Percentiles rank a stretch among this genome's conserved stretches.
Conservation (phyloP, 176 grass and related monocot species). For the Stipa capillata region DNA sequence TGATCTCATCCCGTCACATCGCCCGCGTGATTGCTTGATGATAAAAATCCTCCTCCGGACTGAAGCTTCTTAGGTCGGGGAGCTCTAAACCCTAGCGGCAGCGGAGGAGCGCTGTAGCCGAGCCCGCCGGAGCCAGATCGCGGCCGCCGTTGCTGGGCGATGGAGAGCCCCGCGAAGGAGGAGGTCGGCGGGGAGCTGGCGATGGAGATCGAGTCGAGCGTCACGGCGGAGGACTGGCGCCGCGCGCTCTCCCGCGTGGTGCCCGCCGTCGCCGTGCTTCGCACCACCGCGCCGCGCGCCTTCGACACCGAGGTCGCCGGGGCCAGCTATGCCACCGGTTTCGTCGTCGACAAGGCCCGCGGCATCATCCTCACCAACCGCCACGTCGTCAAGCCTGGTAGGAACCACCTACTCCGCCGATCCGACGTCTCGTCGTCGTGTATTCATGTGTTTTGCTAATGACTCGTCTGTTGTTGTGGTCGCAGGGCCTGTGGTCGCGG, state of each 20-base stretch:
- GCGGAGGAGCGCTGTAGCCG: not conserved
- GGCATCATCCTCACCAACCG: conserved; percentile 98
- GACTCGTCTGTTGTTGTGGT: not conserved
- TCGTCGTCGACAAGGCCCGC: conserved; percentile 85
- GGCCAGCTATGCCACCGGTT: conserved; percentile 94
- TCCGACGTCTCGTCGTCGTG: not conserved
- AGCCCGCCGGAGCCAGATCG: conserved; percentile 14
- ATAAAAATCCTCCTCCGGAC: conserved; percentile 3
- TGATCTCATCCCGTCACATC: conserved; percentile 29
- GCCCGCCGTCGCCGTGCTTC: conserved; percentile 88
- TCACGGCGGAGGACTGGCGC: conserved; percentile 93
- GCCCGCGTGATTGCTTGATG: conserved; percentile 15
- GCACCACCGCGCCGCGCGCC: conserved; percentile 81
- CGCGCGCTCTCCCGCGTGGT: conserved; percentile 72
- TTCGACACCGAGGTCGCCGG: conserved; percentile 94
- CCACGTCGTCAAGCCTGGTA: conserved; percentile 95
- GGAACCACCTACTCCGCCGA: not conserved
- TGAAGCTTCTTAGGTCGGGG: not conserved
- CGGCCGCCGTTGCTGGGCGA: too few species aligned
- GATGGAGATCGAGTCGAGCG: conserved; percentile 71
- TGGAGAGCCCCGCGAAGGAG: conserved; percentile 50
- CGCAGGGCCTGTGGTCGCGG: conserved; percentile 82
- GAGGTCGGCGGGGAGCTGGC: conserved; percentile 44
- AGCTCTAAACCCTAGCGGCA: conserved; percentile 31
- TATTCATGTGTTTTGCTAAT: not conserved